Base-by-base conservation (phyloP, 164 flowering plant genomes). In the Berberis thunbergii region DNA sequence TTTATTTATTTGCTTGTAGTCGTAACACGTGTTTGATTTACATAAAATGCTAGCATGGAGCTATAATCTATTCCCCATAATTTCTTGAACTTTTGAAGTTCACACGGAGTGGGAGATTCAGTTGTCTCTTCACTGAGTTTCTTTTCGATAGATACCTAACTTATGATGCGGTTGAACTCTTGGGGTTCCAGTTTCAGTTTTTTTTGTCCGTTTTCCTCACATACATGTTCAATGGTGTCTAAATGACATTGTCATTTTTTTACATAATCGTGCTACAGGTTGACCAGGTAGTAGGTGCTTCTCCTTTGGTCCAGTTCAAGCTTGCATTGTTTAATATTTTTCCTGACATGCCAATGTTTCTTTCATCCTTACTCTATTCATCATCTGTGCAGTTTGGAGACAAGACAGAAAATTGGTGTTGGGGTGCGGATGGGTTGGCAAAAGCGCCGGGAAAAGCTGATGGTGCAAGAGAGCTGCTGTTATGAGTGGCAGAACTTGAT, bases 401-500 rank as follows among this genome's bases (percentile, higher is more conserved):
- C 96, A 54, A 83, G 82, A 72, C 38, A 59, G 12, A 95, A n/a
- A 78, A 95, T 91, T 59, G 91, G 85, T 61, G 67, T 60, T 54
- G 96, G 91, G 60, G 97, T 91, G 55, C 79, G 87, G 69, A 60
- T 82, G 45, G 84, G 96, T 50, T 95, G n/a, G 97, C 73, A 81
- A 70, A 84, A 67, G 41, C 91, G 93, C 13, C 86, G 84, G 11
- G 70, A 75, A 71, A 87, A 69, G 80, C 58, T 77, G 74, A 62
- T 75, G 79, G 60, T 84, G 64, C 97, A 91, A 66, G 94, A 91
- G 69, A 77, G 69, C 54, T 91, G 96, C 80, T 69, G 66, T 71
- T 75, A 76, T 63, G 84, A 87, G 64, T 94, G 99, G 99, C 91
- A 85, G 71, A 83, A 87, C 72, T 66, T 86, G 75, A 81, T 92